phyloP scores from a whole-genome alignment of 2,329 filamentous ascomycete genomes.

The Aspergillus costaricaensis region DNA sequence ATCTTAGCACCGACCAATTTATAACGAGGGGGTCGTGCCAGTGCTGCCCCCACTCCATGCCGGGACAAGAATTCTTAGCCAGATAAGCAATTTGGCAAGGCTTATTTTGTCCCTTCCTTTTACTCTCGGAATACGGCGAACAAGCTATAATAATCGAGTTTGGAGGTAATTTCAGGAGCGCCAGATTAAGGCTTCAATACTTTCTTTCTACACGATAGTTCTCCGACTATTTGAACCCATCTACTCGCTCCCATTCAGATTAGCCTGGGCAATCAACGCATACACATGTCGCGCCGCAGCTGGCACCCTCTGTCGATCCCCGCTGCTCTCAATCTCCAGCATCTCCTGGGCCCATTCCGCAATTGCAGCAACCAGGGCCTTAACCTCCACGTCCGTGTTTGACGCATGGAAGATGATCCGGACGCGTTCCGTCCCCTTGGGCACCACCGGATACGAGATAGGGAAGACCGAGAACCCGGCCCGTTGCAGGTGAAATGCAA shows the following conservation, averaged over 20 bases:
- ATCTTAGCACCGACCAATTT: not conserved
- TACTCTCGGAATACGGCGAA: not conserved
- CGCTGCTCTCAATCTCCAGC: not conserved
- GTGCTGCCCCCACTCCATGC: not conserved
- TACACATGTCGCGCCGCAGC: not conserved
- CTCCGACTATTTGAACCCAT: not conserved
- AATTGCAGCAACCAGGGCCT: not conserved
- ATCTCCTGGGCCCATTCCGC: not conserved
- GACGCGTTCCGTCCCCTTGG: constrained; percentile 58
- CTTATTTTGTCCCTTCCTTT: not conserved
- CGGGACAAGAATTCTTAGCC: not conserved
- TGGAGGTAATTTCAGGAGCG: not conserved
- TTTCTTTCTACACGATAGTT: not conserved
- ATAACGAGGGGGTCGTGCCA: not conserved
- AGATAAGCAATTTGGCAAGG: not conserved
- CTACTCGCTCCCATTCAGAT: not conserved
- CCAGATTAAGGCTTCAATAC: not conserved
- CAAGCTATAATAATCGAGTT: not conserved
- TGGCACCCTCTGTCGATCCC: not conserved
- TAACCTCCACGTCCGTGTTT: constrained; percentile 46
- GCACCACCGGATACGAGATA: constrained; percentile 55
- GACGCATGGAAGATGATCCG: constrained; percentile 64
- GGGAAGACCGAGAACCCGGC: constrained; percentile 56
- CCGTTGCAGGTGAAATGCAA: constrained; percentile 40
- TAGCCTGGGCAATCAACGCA: not conserved